These are phyloP conservation scores for Silene coronaria DNA, from an alignment of 179 eudicot species.

Conservation along the genomic window DNA sequence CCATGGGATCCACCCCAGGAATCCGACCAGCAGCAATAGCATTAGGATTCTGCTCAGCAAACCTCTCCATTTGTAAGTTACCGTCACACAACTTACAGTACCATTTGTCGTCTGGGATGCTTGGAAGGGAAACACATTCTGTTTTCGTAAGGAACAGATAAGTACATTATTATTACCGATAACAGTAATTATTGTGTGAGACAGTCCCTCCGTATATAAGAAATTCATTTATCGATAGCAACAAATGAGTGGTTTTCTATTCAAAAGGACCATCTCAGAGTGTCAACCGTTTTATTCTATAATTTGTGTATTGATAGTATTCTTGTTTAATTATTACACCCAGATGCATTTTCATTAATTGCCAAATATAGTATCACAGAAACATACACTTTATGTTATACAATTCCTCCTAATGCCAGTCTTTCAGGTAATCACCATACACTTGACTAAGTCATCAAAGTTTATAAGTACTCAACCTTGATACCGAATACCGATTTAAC, in stretches of 20 bases:
- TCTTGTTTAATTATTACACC: neutral
- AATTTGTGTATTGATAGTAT: neutral
- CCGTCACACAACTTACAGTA: constrained; percentile 35
- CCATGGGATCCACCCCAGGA: constrained; percentile 37
- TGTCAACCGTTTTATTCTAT: too few species aligned
- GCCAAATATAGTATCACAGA: neutral
- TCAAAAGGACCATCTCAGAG: too few species aligned
- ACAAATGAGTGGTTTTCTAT: too few species aligned
- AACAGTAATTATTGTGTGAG: too few species aligned
- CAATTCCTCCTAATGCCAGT: neutral
- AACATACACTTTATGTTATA: neutral
- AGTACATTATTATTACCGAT: neutral
- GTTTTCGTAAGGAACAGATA: neutral
- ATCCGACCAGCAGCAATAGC: constrained; percentile 45
- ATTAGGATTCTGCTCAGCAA: constrained; percentile 30
- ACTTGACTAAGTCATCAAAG: neutral
- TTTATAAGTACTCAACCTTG: neutral
- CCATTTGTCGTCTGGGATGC: constrained; percentile 35
- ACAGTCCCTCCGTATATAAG: too few species aligned
- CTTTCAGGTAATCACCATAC: neutral
- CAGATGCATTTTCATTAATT: neutral
- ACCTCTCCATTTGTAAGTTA: constrained; percentile 28
- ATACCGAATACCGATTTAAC: too few species aligned
- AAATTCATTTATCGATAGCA: too few species aligned
- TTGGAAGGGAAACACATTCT: constrained; percentile 34